These are phyloP conservation scores for Noccaea bulbosa DNA, from an alignment of 345 rosid genomes.

Conservation along the genomic window DNA sequence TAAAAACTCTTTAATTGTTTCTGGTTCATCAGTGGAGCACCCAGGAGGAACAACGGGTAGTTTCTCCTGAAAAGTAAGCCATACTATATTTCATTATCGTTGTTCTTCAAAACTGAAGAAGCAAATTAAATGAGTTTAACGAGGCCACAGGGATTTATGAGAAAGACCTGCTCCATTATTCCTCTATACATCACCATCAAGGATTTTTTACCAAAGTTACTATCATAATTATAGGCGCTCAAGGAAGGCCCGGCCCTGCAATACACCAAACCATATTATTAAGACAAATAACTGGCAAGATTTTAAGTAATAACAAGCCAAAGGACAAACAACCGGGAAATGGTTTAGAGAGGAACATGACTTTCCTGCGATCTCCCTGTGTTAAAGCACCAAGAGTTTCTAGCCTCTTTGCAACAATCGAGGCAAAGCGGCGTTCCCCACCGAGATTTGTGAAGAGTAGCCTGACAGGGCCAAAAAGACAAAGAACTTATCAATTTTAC, in stretches of 20 bases:
- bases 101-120: conserved; percentile 6
- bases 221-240: conserved; percentile 97
- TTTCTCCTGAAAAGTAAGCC: conserved; percentile 66
- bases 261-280: conserved; percentile 31
- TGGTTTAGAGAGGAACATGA: conserved; percentile 31
- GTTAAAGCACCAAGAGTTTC: conserved; percentile 98
- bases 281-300: conserved; percentile 31
- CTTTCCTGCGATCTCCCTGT: conserved; percentile 96
- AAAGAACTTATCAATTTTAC: conserved; percentile 30
- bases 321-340: conserved; percentile 25
- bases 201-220: conserved; percentile 88
- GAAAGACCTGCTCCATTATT: conserved; percentile 86
- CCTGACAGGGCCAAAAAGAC: conserved; percentile 50
- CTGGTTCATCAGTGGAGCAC: conserved; percentile 86
- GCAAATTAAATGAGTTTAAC: conserved; percentile 22
- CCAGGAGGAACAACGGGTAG: conserved; percentile 97
- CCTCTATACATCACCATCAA: conserved; percentile 95
- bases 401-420: conserved; percentile 96
- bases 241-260: conserved; percentile 93
- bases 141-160: conserved; percentile 16
- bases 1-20: conserved; percentile 77
- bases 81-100: conserved; percentile 30
- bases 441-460: conserved; percentile 90
- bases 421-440: conserved; percentile 99
- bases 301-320: conserved; percentile 16